Conservation (phyloP, 73 alveolate species). For the Paramecium octaurelia region DNA sequence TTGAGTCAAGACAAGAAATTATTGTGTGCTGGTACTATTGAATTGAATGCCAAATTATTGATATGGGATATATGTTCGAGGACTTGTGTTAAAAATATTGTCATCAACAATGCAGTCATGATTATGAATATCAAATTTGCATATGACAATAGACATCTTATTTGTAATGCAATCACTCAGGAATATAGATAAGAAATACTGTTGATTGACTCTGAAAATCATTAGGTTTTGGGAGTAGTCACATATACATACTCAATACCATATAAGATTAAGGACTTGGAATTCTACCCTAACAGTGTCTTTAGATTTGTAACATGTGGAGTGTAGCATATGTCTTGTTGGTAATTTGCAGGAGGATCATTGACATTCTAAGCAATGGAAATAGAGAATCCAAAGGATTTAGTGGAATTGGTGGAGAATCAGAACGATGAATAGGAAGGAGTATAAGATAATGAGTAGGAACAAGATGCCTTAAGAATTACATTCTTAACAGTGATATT, state of each 20-base stretch:
- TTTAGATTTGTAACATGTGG: conserved; percentile 95
- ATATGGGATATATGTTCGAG: conserved; percentile 91
- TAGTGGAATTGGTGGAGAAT: conserved; percentile 16
- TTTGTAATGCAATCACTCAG: conserved; percentile 78
- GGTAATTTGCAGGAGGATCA: conserved; percentile 73
- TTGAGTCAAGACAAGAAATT: conserved; percentile 76
- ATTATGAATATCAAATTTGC: conserved; percentile 78
- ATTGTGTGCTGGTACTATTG: conserved; percentile 80
- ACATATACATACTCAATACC: conserved; percentile 84
- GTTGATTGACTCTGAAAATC: conserved; percentile 75
- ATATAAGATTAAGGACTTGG: conserved; percentile 92
- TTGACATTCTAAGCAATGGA: conserved; percentile 57
- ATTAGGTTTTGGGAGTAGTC: conserved; percentile 67
- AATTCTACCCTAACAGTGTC: conserved; percentile 85
- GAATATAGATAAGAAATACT: conserved; percentile 78
- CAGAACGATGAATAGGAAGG: conserved; percentile 43
- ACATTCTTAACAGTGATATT: conserved; percentile 49
- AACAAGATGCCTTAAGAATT: conserved; percentile 5
- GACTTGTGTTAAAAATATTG: conserved; percentile 65
- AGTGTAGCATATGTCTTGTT: conserved; percentile 88
- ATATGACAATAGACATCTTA: conserved; percentile 74
- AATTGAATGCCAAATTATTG: conserved; percentile 76
- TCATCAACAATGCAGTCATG: conserved; percentile 65
- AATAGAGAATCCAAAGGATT: conserved; percentile 59
- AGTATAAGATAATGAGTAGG: conserved; percentile 44